Percentiles rank a stretch among this genome's conserved stretches.
phyloP scores from a whole-genome alignment of 2,329 filamentous ascomycete genomes.

The Elsinoe batatas region DNA sequence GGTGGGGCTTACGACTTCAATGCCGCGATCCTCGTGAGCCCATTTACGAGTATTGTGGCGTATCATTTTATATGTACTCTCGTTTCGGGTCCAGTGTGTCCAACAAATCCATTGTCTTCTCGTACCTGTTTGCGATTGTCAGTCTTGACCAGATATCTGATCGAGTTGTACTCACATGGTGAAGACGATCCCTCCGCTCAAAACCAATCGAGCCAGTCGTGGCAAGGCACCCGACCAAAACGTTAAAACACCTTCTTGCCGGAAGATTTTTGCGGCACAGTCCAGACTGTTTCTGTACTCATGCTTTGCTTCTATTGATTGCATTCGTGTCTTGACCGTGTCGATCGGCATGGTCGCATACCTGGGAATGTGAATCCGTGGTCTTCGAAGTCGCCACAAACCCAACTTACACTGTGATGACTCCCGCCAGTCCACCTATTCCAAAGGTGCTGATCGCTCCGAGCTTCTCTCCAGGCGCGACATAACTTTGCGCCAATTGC shows the following conservation, averaged over 20 bases:
- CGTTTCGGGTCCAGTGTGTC: slow-evolving; percentile 70
- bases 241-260: slow-evolving; percentile 77
- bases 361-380: slow-evolving; percentile 5
- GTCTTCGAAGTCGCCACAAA: neutral
- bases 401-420: slow-evolving; percentile 72
- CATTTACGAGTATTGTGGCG: no score
- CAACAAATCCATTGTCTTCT: slow-evolving; percentile 90
- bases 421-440: slow-evolving; percentile 76
- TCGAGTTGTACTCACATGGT: slow-evolving; percentile 55
- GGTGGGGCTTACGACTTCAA: neutral
- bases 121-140: slow-evolving; percentile 50
- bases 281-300: slow-evolving; percentile 80
- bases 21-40: neutral
- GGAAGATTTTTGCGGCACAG: slow-evolving; percentile 75
- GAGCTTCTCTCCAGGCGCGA: slow-evolving; percentile 88
- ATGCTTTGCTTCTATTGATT: slow-evolving; percentile 75
- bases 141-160: slow-evolving; percentile 13
- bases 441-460: slow-evolving; percentile 80
- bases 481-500: slow-evolving; percentile 85
- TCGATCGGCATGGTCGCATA: slow-evolving; percentile 61
- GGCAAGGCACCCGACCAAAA: slow-evolving; percentile 93
- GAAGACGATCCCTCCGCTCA: slow-evolving; percentile 95
- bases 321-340: slow-evolving; percentile 94
- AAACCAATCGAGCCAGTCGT: slow-evolving; percentile 67
- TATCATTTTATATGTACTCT: slow-evolving; percentile 52